A percentile compares a stretch with the other conserved stretches of the same genome.
phyloP scores from a whole-genome alignment of 2,329 filamentous ascomycete genomes.

The Onygenales sp. region DNA sequence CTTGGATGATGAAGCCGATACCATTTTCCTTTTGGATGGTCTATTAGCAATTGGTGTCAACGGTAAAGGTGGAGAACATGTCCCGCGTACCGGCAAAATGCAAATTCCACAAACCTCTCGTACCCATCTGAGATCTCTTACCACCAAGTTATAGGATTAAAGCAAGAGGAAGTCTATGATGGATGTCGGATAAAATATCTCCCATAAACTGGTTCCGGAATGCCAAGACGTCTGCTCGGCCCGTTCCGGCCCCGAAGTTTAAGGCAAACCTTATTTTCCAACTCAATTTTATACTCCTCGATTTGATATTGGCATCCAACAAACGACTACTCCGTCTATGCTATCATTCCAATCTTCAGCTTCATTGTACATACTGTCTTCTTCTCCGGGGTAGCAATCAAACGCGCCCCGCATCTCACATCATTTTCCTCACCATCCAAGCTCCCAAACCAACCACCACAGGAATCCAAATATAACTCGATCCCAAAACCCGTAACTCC shows the following conservation, averaged over 20 bases:
- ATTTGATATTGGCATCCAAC: too few species aligned
- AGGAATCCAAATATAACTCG: background rate
- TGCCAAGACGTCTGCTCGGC: too few species aligned
- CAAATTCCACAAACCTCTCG: slow-evolving; percentile 10
- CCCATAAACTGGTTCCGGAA: too few species aligned
- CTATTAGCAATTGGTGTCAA: slow-evolving; percentile 12
- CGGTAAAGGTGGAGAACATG: slow-evolving; percentile 1
- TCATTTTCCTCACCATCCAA: background rate
- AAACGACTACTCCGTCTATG: too few species aligned
- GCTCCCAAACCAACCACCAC: background rate
- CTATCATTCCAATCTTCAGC: too few species aligned
- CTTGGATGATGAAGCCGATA: slow-evolving; percentile 12
- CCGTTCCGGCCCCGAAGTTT: too few species aligned
- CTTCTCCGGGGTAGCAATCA: too few species aligned
- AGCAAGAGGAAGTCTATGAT: background rate
- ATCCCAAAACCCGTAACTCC: background rate
- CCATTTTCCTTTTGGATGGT: slow-evolving; percentile 14
- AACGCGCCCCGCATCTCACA: too few species aligned
- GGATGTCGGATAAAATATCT: background rate
- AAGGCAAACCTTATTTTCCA: too few species aligned
- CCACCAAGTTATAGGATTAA: background rate
- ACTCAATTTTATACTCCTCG: too few species aligned
- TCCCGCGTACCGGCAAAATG: slow-evolving; percentile 4
- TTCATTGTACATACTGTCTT: too few species aligned
- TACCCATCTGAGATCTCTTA: slow-evolving; percentile 5